A percentile compares a stretch with the other conserved stretches of the same genome.
These are phyloP conservation scores for Botryobasidium botryosum DNA, from an alignment of 768 basidiomycete species.

Conservation along the genomic window DNA sequence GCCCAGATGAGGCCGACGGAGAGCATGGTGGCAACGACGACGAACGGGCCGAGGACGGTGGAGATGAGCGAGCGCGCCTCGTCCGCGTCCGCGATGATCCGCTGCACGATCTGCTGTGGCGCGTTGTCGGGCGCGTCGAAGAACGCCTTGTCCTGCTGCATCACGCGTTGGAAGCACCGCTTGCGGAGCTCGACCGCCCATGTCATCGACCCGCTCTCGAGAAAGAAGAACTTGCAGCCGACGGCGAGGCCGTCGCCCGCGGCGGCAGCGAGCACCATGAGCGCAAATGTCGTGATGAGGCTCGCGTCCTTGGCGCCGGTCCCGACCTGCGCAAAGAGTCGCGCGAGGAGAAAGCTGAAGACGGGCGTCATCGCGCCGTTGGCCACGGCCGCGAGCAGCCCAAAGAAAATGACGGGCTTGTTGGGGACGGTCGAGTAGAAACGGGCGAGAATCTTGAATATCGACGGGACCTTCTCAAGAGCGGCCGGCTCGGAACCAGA, in stretches of 20 bases:
- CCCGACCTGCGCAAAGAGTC: conserved; percentile 15
- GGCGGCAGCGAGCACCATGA: conserved; percentile 41
- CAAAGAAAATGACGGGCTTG: conserved; percentile 53
- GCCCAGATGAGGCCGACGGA: conserved; percentile 79
- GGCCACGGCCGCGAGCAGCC: conserved; percentile 47
- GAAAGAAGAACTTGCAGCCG: conserved; percentile 60
- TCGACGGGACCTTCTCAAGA: conserved; percentile 8
- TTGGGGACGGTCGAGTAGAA: conserved; percentile 57
- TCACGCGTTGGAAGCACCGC: conserved; percentile 35
- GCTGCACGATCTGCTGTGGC: conserved; percentile 46
- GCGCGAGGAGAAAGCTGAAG: conserved; percentile 59
- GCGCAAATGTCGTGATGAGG: conserved; percentile 12
- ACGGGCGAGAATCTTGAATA: conserved; percentile 13
- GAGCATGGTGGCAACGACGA: conserved; percentile 70
- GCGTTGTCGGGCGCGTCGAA: conserved; percentile 57
- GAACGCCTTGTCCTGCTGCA: conserved; percentile 73
- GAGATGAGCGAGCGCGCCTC: conserved; percentile 69
- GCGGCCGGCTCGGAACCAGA: background rate
- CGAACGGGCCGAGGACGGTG: conserved; percentile 47
- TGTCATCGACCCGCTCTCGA: conserved; percentile 53
- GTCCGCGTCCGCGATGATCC: conserved; percentile 75
- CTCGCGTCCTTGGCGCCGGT: conserved; percentile 14
- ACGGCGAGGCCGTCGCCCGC: conserved; percentile 58
- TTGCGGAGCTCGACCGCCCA: conserved; percentile 61
- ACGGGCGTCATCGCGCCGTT: conserved; percentile 80